These are phyloP conservation scores for Agrocybe praecox DNA, from an alignment of 768 basidiomycete genomes.

Conservation along the genomic window DNA sequence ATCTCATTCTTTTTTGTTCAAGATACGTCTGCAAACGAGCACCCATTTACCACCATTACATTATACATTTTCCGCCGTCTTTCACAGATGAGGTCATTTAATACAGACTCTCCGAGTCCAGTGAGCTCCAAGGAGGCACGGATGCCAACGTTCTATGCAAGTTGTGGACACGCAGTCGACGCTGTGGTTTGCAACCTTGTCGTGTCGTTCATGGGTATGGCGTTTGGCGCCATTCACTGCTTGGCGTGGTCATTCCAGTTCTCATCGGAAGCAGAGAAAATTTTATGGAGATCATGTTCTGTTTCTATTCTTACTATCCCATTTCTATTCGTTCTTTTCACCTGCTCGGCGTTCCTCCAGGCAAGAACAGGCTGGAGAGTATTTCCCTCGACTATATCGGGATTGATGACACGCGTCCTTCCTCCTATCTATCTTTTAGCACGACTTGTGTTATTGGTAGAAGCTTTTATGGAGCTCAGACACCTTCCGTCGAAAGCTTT, in stretches of 20 bases:
- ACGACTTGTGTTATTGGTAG: background rate
- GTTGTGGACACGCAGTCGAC: background rate
- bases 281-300: background rate
- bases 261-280: background rate
- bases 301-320: background rate
- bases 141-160: background rate
- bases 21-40: background rate
- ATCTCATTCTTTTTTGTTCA: background rate
- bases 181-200: background rate
- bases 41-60: background rate
- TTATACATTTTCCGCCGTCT: background rate
- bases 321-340: background rate
- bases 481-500: background rate
- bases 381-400: background rate
- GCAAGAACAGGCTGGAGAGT: background rate
- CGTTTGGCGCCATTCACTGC: constrained; percentile 1
- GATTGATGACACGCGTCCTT: background rate
- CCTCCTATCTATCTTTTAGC: background rate
- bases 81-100: background rate
- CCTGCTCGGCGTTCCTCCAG: background rate
- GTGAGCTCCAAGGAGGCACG: background rate
- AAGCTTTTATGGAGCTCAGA: background rate
- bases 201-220: background rate
- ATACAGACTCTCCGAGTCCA: background rate
- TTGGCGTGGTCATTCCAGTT: background rate